Percentiles rank a stretch among this genome's conserved stretches.
Evolutionary conservation across 768 basidiomycete genomes (phyloP).

Genomic region (Amanita subjunquillea): DNA sequence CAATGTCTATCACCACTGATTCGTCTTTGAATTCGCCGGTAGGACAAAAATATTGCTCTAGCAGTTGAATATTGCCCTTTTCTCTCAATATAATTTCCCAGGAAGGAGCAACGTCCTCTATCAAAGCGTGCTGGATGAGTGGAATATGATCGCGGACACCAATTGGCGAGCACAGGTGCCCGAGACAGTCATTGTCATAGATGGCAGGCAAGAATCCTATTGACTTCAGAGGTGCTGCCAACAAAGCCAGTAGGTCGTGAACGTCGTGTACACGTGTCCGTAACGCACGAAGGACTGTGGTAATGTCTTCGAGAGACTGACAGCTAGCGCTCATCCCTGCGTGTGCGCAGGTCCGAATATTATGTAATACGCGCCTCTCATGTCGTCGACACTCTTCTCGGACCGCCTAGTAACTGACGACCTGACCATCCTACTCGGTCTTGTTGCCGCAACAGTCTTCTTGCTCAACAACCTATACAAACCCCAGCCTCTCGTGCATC

Average conservation of each 20-base stretch:
- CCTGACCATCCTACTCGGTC: slow-evolving; percentile 64
- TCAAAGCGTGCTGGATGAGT: slow-evolving; percentile 50
- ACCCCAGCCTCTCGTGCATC: slow-evolving; percentile 81
- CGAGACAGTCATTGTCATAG: slow-evolving; percentile 32
- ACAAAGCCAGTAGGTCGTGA: slow-evolving; percentile 40
- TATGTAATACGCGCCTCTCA: neutral
- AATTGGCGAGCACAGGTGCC: slow-evolving; percentile 25
- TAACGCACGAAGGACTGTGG: slow-evolving; percentile 33
- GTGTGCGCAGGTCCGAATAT: neutral
- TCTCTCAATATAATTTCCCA: slow-evolving; percentile 56
- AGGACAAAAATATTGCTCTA: slow-evolving; percentile 70
- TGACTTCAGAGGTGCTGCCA: slow-evolving; percentile 46
- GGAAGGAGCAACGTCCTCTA: slow-evolving; percentile 56
- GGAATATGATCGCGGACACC: slow-evolving; percentile 33
- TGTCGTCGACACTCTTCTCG: slow-evolving; percentile 23
- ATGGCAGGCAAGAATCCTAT: slow-evolving; percentile 51
- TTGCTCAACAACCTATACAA: slow-evolving; percentile 70
- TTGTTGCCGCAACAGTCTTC: slow-evolving; percentile 69
- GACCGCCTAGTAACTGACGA: slow-evolving; percentile 70
- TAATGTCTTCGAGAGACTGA: slow-evolving; percentile 13
- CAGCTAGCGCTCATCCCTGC: neutral
- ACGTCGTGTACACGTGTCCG: slow-evolving; percentile 38
- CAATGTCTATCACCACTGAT: slow-evolving; percentile 36
- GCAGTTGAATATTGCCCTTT: slow-evolving; percentile 30
- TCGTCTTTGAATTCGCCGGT: slow-evolving; percentile 41